Evolutionary conservation across 2,329 filamentous ascomycete species (phyloP).

Genomic region (Didymella segeticola): DNA sequence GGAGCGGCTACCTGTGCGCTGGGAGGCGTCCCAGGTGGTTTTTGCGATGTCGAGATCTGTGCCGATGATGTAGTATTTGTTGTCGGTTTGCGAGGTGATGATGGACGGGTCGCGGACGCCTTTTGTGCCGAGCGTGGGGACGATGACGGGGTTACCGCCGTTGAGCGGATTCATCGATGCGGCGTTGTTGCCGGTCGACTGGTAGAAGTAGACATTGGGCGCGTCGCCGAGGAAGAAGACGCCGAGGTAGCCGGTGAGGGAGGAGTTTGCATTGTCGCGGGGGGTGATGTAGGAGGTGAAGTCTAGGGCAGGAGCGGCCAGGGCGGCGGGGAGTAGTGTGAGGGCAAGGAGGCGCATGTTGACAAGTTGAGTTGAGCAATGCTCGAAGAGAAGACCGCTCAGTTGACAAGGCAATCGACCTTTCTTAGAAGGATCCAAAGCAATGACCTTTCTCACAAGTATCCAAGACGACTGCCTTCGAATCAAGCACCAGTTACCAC

Average conservation of each 20-base stretch:
- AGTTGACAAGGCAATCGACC: too few species aligned
- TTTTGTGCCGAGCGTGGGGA: constrained; percentile 58
- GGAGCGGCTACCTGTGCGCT: constrained; percentile 59
- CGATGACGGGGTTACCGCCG: constrained; percentile 56
- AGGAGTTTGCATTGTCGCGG: constrained; percentile 39
- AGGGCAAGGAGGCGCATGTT: constrained; percentile 27
- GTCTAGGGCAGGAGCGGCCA: constrained; percentile 28
- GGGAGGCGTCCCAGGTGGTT: constrained; percentile 61
- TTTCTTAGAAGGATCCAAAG: too few species aligned
- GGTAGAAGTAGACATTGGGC: constrained; percentile 62
- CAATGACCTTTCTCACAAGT: too few species aligned
- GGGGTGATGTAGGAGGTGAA: constrained; percentile 28
- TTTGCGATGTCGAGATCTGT: constrained; percentile 62
- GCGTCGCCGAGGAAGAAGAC: constrained; percentile 63
- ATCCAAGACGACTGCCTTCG: too few species aligned
- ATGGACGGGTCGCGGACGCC: constrained; percentile 62
- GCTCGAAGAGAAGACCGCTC: background rate
- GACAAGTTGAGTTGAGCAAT: background rate
- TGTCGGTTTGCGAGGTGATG: constrained; percentile 53
- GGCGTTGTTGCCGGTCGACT: constrained; percentile 61
- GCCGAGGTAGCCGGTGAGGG: constrained; percentile 59
- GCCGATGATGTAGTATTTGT: constrained; percentile 64
- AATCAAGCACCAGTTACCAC: too few species aligned
- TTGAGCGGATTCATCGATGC: constrained; percentile 59
- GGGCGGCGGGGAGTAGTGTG: constrained; percentile 21